Evolutionary conservation across 116 monocot genomes (phyloP).

Genomic region (Papilionanthe hybrid): DNA sequence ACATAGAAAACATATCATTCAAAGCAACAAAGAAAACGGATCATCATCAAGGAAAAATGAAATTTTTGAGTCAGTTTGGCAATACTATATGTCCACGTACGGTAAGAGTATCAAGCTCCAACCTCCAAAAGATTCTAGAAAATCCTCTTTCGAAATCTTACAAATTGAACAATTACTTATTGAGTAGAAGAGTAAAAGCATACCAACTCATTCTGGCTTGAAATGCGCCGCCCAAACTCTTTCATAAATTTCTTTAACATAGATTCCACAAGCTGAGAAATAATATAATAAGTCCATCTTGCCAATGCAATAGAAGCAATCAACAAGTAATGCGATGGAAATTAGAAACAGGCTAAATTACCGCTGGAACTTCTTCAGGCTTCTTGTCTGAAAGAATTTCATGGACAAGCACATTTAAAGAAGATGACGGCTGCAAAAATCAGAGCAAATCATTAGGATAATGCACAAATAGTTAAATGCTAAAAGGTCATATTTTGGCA

Average conservation of each 20-base stretch:
- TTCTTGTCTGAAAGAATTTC: slow-evolving; percentile 70
- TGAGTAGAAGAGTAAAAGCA: background rate
- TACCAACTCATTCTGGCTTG: slow-evolving; percentile 75
- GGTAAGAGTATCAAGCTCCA: background rate
- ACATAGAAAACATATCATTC: background rate
- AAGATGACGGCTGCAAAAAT: slow-evolving; percentile 42
- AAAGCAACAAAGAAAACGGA: background rate
- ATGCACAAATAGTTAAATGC: background rate
- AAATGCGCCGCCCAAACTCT: slow-evolving; percentile 71
- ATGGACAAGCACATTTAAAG: slow-evolving; percentile 62
- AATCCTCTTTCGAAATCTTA: background rate
- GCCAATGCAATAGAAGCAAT: background rate
- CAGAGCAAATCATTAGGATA: background rate
- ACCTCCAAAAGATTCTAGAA: background rate
- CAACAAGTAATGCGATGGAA: background rate
- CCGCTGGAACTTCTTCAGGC: slow-evolving; percentile 85
- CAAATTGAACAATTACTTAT: background rate
- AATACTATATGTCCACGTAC: background rate
- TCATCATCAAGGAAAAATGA: background rate
- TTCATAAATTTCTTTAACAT: slow-evolving; percentile 75
- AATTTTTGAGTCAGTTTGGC: background rate
- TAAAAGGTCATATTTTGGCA: slow-evolving; percentile 1
- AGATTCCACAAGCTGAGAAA: slow-evolving; percentile 64
- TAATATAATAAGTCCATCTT: slow-evolving; percentile 6
- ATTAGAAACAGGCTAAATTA: slow-evolving; percentile 14